Base-by-base conservation (phyloP, 2,329 filamentous ascomycete genomes). In the Tolypocladium tropicale region DNA sequence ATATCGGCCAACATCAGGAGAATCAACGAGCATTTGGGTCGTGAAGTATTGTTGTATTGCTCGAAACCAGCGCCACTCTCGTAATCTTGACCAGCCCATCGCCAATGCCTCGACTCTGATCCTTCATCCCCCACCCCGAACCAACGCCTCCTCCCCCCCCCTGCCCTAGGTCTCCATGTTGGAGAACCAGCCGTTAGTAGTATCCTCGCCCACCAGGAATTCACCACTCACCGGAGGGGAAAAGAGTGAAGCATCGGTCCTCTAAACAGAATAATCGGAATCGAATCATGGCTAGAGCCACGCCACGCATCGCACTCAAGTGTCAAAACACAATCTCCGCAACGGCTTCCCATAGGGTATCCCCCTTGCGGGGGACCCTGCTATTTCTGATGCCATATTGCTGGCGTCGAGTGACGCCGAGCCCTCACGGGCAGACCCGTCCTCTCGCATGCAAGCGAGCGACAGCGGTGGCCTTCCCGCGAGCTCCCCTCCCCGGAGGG, bases 251-350 rank as follows among this genome's bases (percentile, higher is more conserved):
- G 61, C 61, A 62, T 50, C 61, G n/a, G 57, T 53, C 59, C 61
- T 61, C 61, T 52, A 55, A 54, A 58, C 60, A 62, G 60, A 62
- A 57, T 62, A 62, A 62, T 62, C 61, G 61, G 61, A 62, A 62
- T 62, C 61, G 61, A 62, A 62, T 61, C 56, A 61, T 61, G 60
- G 58, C 59, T 54, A 23, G 30, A 25, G 59, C 61, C 56, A 61
- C 58, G 61, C 61, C 61, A 58, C 61, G 59, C 61, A 62, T 62
- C 61, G 61, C 61, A 62, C 61, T 62, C 57, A 62, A 62, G 61
- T 62, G 61, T 61, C 51, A 55, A 54, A 34, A 61, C 61, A 62
- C 61, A 62, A 62, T 61, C 61, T 61, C 53, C 61, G 61, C 61
- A 62, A 60, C 54, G 57, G 57, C 61, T 62, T 62, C 59, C 61